Evolutionary conservation across 192 early-diverging fungal genomes (phyloP).

Genomic region (Chytriomyces sp.): DNA sequence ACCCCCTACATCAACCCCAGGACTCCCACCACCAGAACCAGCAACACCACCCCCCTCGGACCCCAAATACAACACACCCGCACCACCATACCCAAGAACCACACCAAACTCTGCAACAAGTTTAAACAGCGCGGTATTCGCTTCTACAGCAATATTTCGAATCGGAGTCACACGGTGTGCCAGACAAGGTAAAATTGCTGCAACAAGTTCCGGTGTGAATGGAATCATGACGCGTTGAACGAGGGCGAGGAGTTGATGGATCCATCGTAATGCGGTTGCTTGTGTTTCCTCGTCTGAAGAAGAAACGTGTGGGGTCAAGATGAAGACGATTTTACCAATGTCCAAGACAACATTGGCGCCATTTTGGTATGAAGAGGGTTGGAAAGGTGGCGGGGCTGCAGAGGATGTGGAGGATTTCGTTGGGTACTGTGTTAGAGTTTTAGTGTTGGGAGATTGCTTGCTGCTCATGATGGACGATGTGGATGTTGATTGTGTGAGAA

Average conservation of each 20-base stretch:
- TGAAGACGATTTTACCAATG: conserved; percentile 82
- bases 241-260: conserved; percentile 84
- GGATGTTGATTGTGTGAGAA: background rate
- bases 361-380: conserved; percentile 40
- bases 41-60: background rate
- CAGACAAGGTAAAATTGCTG: conserved; percentile 83
- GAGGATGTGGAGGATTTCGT: background rate
- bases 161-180: conserved; percentile 75
- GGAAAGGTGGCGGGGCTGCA: conserved; percentile 49
- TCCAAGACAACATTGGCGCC: conserved; percentile 82
- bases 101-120: conserved; percentile 69
- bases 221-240: conserved; percentile 79
- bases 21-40: background rate
- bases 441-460: background rate
- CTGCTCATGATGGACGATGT: background rate
- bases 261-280: conserved; percentile 88
- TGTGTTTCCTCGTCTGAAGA: conserved; percentile 83
- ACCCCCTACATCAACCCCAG: background rate
- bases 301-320: conserved; percentile 80
- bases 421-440: conserved; percentile 11
- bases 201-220: conserved; percentile 80
- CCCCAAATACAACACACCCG: background rate
- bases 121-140: conserved; percentile 79
- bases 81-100: background rate
- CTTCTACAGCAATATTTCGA: conserved; percentile 74